phyloP scores from a whole-genome alignment of 164 flowering plant species.

The Stephania japonica region DNA sequence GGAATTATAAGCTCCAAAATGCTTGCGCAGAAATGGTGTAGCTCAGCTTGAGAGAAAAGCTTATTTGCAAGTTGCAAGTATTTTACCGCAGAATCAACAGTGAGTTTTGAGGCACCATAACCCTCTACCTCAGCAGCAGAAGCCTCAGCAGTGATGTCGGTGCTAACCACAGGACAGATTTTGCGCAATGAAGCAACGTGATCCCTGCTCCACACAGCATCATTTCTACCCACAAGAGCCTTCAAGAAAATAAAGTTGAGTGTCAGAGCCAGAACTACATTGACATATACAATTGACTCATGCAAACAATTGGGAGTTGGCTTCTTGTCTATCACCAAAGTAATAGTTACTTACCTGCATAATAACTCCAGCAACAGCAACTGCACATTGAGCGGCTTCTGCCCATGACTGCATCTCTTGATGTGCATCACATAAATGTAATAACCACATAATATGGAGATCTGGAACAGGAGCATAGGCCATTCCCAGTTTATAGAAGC shows the following conservation, averaged over 20 bases:
- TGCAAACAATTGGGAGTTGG: neutral
- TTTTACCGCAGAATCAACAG: constrained; percentile 97
- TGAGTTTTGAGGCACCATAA: constrained; percentile 97
- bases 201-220: constrained; percentile 91
- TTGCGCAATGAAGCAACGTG: constrained; percentile 76
- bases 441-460: constrained; percentile 99
- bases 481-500: constrained; percentile 87
- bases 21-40: constrained; percentile 91
- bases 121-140: constrained; percentile 99
- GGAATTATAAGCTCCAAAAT: constrained; percentile 96
- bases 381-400: constrained; percentile 99
- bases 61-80: constrained; percentile 95
- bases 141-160: constrained; percentile 75
- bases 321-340: neutral
- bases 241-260: constrained; percentile 19
- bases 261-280: neutral
- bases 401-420: constrained; percentile 99
- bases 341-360: constrained; percentile 66
- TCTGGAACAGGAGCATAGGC: constrained; percentile 99
- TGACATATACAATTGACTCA: neutral
- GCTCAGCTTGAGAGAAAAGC: constrained; percentile 97
- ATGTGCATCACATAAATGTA: constrained; percentile 98
- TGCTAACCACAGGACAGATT: constrained; percentile 94
- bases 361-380: constrained; percentile 98
- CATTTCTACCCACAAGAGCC: constrained; percentile 98